Evolutionary conservation across 257 asterid genomes (phyloP), one percentile per base, ranked within the genome.

Genomic region (Buddleja alternifolia): DNA sequence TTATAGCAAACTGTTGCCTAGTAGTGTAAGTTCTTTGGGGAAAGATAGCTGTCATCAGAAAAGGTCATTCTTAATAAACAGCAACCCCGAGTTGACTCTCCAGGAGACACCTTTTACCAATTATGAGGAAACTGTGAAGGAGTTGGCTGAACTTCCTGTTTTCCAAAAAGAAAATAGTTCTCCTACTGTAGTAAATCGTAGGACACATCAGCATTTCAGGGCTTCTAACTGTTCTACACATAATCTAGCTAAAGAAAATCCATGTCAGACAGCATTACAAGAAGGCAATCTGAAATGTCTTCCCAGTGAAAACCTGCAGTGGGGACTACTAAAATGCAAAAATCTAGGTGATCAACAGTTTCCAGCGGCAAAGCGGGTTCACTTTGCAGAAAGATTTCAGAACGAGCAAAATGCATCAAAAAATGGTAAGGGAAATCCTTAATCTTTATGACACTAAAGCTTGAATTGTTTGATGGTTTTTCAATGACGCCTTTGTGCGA

Each of bases 361-460:
- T 67, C 72, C 76, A 58, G 59, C 83, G 66, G 67, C 73, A 72
- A 90, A 81, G 77, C 86, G 83, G 62, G 91, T 85, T 56, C 81
- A 57, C 48, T 87, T 90, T 77, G 71, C 70, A 68, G 93, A 79
- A 70, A 81, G 47, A 63, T 70, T 54, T 50, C 78, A 32, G 75
- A 79, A 84, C 75, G 76, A 23, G 29, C 88, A 60, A 39, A 20
- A 62, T 15, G 66, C 77, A 24, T 47, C 80, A 16, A 78, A 77
- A 74, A 75, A 60, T 61, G 60, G 97, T 87, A 76, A 84, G 92
- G 54, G 60, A 73, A 55, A 57, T 63, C 51, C 16, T 58, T 14
- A 68, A 34, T 76, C 63, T 74, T 63, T 40, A 62, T 72, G 23
- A 60, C 36, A 20, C 25, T 20, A 47, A 44, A 50, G 56, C 32